Conservation (phyloP, 2,329 filamentous ascomycete species). For the Coniochaeta hoffmannii region DNA sequence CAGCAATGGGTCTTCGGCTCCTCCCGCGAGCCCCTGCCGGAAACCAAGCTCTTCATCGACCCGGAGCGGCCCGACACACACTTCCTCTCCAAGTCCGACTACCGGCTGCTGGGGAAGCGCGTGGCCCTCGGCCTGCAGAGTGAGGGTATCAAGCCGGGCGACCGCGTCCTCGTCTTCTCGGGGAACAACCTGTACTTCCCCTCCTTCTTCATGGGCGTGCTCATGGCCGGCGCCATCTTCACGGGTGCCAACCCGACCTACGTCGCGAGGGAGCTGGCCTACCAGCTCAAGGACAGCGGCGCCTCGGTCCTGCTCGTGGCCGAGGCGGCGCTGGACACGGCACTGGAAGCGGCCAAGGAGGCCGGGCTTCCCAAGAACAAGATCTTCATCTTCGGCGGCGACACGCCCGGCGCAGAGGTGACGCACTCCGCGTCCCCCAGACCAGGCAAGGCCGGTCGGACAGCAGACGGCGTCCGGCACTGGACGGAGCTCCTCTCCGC, state of each 20-base stretch:
- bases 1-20: slow-evolving; percentile 50
- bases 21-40: slow-evolving; percentile 31
- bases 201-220: slow-evolving; percentile 59
- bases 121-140: slow-evolving; percentile 60
- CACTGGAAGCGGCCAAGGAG: slow-evolving; percentile 56
- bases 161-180: slow-evolving; percentile 66
- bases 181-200: slow-evolving; percentile 70
- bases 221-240: slow-evolving; percentile 75
- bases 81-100: slow-evolving; percentile 55
- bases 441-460: slow-evolving; percentile 13
- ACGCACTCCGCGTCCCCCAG: slow-evolving; percentile 3
- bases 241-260: slow-evolving; percentile 46
- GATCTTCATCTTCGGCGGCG: slow-evolving; percentile 60
- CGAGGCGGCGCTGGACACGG: slow-evolving; percentile 50
- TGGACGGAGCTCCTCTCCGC: slow-evolving; percentile 57
- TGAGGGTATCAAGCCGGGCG: slow-evolving; percentile 57
- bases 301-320: slow-evolving; percentile 62
- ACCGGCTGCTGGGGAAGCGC: slow-evolving; percentile 64
- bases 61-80: slow-evolving; percentile 59
- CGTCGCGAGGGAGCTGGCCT: slow-evolving; percentile 63
- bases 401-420: slow-evolving; percentile 21
- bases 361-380: slow-evolving; percentile 45
- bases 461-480: slow-evolving; percentile 38
- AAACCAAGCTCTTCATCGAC: slow-evolving; percentile 50
- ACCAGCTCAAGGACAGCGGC: slow-evolving; percentile 66